Conservation (phyloP, 805 yeast species). For the Teunomyces lycoperdinae region DNA sequence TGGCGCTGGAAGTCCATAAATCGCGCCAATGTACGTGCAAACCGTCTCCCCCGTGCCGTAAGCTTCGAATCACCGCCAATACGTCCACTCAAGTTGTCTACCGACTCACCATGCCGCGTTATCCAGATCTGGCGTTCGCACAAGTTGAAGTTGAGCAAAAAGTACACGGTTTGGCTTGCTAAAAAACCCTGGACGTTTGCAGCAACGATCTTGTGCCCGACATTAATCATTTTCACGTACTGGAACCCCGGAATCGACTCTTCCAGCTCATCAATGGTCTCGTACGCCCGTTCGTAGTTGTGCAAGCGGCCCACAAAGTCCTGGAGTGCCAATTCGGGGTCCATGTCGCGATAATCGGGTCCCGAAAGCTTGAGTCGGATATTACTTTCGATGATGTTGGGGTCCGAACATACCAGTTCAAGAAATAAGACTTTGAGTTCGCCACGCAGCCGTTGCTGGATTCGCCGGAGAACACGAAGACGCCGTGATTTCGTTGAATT, state of each 20-base stretch:
- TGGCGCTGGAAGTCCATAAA: constrained; percentile 71
- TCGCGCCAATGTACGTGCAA: constrained; percentile 66
- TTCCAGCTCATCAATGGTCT: constrained; percentile 81
- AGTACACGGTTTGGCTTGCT: constrained; percentile 91
- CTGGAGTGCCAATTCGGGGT: constrained; percentile 69
- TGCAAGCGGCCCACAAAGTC: constrained; percentile 80
- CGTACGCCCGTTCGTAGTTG: constrained; percentile 87
- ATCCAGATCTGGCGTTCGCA: constrained; percentile 91
- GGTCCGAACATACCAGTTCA: constrained; percentile 86
- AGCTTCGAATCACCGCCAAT: constrained; percentile 90
- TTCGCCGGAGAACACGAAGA: constrained; percentile 52
- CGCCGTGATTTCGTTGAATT: constrained; percentile 71
- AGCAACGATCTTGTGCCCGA: constrained; percentile 90
- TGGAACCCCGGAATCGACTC: constrained; percentile 66
- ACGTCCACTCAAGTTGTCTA: constrained; percentile 77
- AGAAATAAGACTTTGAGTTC: constrained; percentile 76
- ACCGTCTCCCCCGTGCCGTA: constrained; percentile 75
- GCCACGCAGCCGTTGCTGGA: constrained; percentile 54
- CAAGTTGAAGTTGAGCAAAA: constrained; percentile 77
- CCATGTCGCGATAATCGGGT: constrained; percentile 88
- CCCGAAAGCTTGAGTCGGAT: constrained; percentile 84
- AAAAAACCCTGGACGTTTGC: constrained; percentile 83
- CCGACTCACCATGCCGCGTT: constrained; percentile 91
- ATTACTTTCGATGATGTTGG: constrained; percentile 74
- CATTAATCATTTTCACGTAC: constrained; percentile 93